phyloP scores from a whole-genome alignment of 2,329 filamentous ascomycete genomes.

The Xylariaceae sp. region DNA sequence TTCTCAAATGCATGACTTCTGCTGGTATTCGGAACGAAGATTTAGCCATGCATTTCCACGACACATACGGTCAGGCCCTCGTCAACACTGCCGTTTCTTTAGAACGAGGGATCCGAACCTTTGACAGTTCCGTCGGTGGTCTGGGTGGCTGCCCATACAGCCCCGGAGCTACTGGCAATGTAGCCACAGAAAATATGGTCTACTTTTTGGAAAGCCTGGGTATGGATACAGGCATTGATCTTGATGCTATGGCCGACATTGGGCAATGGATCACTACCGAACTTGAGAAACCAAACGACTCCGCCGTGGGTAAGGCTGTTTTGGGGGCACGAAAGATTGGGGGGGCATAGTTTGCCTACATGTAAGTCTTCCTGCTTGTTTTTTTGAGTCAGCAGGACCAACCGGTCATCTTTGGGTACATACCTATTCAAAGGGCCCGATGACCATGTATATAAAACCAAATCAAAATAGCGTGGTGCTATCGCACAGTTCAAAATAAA shows the following conservation, averaged over 20 bases:
- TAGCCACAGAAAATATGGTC: slow-evolving; percentile 43
- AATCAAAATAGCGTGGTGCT: too few species aligned
- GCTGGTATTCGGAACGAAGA: slow-evolving; percentile 51
- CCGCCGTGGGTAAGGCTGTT: slow-evolving; percentile 31
- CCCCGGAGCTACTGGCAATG: slow-evolving; percentile 65
- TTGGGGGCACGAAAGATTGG: slow-evolving; percentile 26
- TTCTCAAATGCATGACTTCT: slow-evolving; percentile 46
- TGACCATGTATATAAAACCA: too few species aligned
- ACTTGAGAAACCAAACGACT: slow-evolving; percentile 44
- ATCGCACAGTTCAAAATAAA: too few species aligned
- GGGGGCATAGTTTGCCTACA: too few species aligned
- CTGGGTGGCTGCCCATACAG: slow-evolving; percentile 67
- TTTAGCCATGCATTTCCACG: slow-evolving; percentile 67
- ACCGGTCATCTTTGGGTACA: too few species aligned
- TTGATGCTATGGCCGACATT: slow-evolving; percentile 50
- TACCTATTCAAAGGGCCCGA: too few species aligned
- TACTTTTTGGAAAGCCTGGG: slow-evolving; percentile 51
- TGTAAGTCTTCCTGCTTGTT: too few species aligned
- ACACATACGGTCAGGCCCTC: slow-evolving; percentile 66
- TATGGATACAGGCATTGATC: slow-evolving; percentile 54
- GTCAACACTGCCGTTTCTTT: slow-evolving; percentile 63
- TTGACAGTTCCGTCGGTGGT: slow-evolving; percentile 64
- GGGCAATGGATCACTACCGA: slow-evolving; percentile 55
- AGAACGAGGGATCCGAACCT: slow-evolving; percentile 59
- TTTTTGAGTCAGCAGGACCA: too few species aligned